phyloP scores from a whole-genome alignment of 1,284 basidiomycete species.

The Ceratorhiza oryzae-sativae region DNA sequence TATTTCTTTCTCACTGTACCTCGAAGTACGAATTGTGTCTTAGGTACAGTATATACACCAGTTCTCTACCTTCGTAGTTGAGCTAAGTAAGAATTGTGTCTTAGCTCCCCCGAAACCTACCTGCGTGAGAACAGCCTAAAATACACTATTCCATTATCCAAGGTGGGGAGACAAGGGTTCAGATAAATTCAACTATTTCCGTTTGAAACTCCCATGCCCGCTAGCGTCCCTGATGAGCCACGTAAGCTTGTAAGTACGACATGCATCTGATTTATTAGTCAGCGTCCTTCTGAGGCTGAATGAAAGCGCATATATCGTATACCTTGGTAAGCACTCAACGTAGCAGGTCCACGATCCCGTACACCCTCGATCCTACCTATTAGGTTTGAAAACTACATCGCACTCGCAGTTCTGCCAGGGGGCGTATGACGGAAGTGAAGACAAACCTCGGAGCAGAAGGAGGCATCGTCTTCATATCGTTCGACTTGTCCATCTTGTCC shows the following conservation, averaged over 20 bases:
- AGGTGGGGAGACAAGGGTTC: too few species aligned
- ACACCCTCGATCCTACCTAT: conserved; percentile 79
- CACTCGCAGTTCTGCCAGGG: neutral
- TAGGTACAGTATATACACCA: too few species aligned
- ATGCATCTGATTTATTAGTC: conserved; percentile 66
- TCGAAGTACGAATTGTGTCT: too few species aligned
- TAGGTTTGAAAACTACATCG: conserved; percentile 69
- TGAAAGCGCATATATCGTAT: conserved; percentile 41
- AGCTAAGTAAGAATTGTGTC: too few species aligned
- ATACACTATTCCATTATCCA: too few species aligned
- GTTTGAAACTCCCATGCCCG: conserved; percentile 52
- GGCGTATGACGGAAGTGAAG: neutral
- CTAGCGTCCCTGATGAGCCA: conserved; percentile 85
- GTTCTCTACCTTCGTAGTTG: too few species aligned
- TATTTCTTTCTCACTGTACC: too few species aligned
- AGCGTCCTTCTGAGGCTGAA: neutral
- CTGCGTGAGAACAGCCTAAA: too few species aligned
- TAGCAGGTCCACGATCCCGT: conserved; percentile 66
- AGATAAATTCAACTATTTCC: too few species aligned
- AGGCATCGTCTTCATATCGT: conserved; percentile 84
- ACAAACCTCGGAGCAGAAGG: conserved; percentile 81
- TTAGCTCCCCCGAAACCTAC: too few species aligned
- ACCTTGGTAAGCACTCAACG: conserved; percentile 80
- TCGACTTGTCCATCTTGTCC: conserved; percentile 81
- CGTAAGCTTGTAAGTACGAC: conserved; percentile 84